phyloP scores from a whole-genome alignment of 768 basidiomycete genomes.

The Calvatia gigantea region DNA sequence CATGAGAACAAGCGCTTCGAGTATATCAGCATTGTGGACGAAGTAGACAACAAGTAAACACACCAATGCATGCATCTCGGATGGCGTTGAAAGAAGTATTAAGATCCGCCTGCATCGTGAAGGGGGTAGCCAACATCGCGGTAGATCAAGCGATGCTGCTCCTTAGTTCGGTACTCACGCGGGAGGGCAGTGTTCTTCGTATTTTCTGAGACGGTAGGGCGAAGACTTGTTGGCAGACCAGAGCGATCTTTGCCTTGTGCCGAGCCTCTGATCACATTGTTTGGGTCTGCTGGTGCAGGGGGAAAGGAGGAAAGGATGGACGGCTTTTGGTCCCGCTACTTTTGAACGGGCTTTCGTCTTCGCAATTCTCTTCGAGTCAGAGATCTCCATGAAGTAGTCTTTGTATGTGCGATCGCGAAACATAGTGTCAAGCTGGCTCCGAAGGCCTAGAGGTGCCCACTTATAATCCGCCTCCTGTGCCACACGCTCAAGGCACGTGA shows the following conservation, averaged over 20 bases:
- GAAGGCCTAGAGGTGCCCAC: background rate
- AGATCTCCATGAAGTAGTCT: background rate
- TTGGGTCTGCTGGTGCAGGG: background rate
- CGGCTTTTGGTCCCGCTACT: background rate
- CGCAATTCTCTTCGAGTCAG: background rate
- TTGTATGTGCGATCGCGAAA: background rate
- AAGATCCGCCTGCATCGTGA: slow-evolving; percentile 27
- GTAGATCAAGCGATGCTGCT: background rate
- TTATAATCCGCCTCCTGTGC: background rate
- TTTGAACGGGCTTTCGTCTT: background rate
- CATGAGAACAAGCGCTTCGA: slow-evolving; percentile 7
- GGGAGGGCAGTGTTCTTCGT: too few species aligned
- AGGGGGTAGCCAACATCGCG: slow-evolving; percentile 1
- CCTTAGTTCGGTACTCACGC: background rate
- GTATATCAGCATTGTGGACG: background rate
- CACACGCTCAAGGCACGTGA: slow-evolving; percentile 5
- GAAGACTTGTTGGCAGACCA: background rate
- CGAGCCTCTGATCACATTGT: background rate
- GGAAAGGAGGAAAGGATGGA: background rate
- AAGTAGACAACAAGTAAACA: background rate
- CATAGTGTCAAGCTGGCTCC: background rate
- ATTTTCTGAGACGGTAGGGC: background rate
- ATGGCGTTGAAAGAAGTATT: background rate
- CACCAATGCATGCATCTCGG: background rate
- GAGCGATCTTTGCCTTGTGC: background rate